Base-by-base conservation (phyloP, 179 eudicot species). In the Sideroxylon spinosum region DNA sequence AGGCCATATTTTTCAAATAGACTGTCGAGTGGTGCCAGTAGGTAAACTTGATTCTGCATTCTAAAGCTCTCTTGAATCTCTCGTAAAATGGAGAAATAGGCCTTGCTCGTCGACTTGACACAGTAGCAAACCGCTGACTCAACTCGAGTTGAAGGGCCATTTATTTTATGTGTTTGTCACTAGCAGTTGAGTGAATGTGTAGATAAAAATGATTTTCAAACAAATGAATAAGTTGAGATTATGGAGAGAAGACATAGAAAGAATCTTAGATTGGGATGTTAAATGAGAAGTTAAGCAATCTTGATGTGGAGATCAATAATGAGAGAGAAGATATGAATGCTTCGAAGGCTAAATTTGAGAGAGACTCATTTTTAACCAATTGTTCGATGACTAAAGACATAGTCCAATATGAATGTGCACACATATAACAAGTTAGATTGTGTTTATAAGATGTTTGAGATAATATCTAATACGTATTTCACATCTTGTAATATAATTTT, bases 11-110 rank as follows among this genome's bases (percentile, higher is more conserved):
- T 23, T 37, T 95, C 17, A 85, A 82, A 7, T 86, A 93, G 77
- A 81, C 93, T 1, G 78, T 82, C 3, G 90, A 86, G 75, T 83
- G 86, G 19, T 84, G 95, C 16, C 86, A 88, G 29, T 88, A 84
- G 79, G 90, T 93, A 2, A 86, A 83, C 1, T 78, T 86, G 4
- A 81, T 91, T 1, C 19, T 68, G 48, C 84, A 86, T 23, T 74
- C 84, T 0, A 89, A 91, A 76, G 87, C 62, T 78, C 79, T 60
- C 76, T 91, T 53, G 93, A 88, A 78, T 65, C 83, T 19, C 91
- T 86, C 78, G 71, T 92, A 57, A 81, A 22, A 76, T 82, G 78
- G 90, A 83, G 78, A 79, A 74, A 59, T 79, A 61, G 20, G 80
- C 20, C 25, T 62, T 89, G 66, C 76, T 20, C 76, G 28, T 82